These are phyloP conservation scores for Arabidopsis arenosa DNA, from an alignment of 345 rosid species.

Conservation along the genomic window DNA sequence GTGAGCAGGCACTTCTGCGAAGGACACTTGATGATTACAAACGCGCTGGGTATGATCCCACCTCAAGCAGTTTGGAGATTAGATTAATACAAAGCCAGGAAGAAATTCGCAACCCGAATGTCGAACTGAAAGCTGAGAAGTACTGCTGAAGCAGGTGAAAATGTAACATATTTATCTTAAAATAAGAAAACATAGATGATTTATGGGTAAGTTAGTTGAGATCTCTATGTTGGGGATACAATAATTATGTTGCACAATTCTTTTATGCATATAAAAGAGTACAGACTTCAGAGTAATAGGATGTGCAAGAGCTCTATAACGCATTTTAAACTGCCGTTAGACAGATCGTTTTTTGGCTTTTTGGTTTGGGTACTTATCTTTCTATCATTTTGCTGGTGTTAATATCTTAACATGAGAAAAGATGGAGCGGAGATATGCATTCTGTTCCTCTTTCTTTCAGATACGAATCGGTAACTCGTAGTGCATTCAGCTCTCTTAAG, in stretches of 20 bases:
- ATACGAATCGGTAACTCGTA: background rate
- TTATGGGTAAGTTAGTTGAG: conserved; percentile 28
- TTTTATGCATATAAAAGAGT: conserved; percentile 36
- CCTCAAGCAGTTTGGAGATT: conserved; percentile 90
- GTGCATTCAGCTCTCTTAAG: background rate
- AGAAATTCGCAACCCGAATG: conserved; percentile 75
- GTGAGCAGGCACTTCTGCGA: conserved; percentile 68
- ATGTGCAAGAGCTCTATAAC: conserved; percentile 13
- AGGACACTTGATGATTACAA: conserved; percentile 77
- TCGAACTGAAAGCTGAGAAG: conserved; percentile 52
- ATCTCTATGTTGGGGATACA: conserved; percentile 19
- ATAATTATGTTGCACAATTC: conserved; percentile 31
- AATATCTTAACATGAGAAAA: background rate
- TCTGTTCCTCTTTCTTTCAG: too few relatives aligned
- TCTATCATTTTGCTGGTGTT: background rate
- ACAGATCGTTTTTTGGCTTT: background rate
- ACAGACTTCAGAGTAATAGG: conserved; percentile 24
- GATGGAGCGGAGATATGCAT: background rate
- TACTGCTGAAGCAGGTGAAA: conserved; percentile 47
- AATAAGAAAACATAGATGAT: conserved; percentile 35
- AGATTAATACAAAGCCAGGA: conserved; percentile 94
- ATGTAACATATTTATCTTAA: conserved; percentile 30
- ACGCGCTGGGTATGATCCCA: conserved; percentile 61
- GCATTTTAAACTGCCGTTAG: background rate
- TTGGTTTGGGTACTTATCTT: background rate